A percentile compares a stretch with the other conserved stretches of the same genome.
These are phyloP conservation scores for Paraphaeosphaeria minitans DNA, from an alignment of 2,329 filamentous ascomycete species.

Conservation along the genomic window DNA sequence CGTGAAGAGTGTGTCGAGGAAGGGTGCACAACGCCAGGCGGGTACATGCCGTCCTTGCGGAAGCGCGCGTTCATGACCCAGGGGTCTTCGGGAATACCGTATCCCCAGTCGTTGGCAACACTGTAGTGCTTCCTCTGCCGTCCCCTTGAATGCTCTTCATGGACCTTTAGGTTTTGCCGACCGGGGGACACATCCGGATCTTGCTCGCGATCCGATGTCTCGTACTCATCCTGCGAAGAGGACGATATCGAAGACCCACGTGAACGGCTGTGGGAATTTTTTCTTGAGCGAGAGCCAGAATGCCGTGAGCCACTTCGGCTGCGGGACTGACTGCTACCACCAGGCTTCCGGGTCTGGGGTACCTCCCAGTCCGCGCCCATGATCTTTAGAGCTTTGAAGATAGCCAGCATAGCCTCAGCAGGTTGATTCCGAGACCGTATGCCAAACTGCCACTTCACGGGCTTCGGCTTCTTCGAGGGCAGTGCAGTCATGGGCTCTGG, in stretches of 20 bases:
- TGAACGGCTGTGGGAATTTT: slow-evolving; percentile 40
- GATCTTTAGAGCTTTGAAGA: slow-evolving; percentile 88
- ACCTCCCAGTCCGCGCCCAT: slow-evolving; percentile 88
- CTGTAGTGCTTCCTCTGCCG: slow-evolving; percentile 50
- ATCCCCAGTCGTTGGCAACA: slow-evolving; percentile 62
- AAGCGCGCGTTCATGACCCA: slow-evolving; percentile 95
- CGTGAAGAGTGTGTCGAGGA: slow-evolving; percentile 56
- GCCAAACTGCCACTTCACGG: slow-evolving; percentile 96
- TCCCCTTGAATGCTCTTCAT: slow-evolving; percentile 34
- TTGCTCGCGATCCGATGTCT: slow-evolving; percentile 13
- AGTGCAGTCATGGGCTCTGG: slow-evolving; percentile 61
- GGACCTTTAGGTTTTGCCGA: slow-evolving; percentile 36
- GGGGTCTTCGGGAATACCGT: slow-evolving; percentile 87
- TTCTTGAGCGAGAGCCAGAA: slow-evolving; percentile 33
- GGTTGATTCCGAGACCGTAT: slow-evolving; percentile 94
- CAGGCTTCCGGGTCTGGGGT: slow-evolving; percentile 47
- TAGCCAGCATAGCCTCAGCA: slow-evolving; percentile 90
- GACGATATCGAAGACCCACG: slow-evolving; percentile 41
- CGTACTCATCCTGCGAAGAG: slow-evolving; percentile 32
- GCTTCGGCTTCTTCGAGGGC: slow-evolving; percentile 72
- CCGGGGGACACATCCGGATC: slow-evolving; percentile 16
- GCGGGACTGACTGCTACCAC: slow-evolving; percentile 47
- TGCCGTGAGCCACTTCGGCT: slow-evolving; percentile 39
- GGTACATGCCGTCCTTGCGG: slow-evolving; percentile 76
- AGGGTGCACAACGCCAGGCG: slow-evolving; percentile 56